Base-by-base conservation (phyloP, 2,329 filamentous ascomycete genomes). In the Colletotrichum sp. region DNA sequence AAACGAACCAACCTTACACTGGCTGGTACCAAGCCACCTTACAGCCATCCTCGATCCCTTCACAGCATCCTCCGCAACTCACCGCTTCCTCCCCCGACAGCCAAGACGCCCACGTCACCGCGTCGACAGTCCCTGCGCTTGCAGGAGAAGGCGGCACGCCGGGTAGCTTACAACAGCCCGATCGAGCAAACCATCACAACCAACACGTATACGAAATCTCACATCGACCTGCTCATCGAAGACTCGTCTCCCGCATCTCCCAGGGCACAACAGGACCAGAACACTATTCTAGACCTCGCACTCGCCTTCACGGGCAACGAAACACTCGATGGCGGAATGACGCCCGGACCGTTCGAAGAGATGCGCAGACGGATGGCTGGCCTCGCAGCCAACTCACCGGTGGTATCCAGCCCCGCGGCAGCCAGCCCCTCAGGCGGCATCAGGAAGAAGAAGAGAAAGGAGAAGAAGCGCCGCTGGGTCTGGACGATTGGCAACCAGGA, bases 11-110 rank as follows among this genome's bases (percentile, higher is more conserved):
- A 84, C 10, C 81, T 85, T 18, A 80, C 83, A 1, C 69, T 72
- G 24, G 32, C 78, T 13, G 74, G 76, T 24, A 67, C 78, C 39
- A 85, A 85, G 28, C 84, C 88, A 5, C 92, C 92, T 3, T 93
- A 94, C 79, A 89, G 86, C 3, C 91, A 91, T 77, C 89, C 92
- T 39, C 88, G 88, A 72, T 86, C 87, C 57, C 88, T 93, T 12
- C 92, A 90, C 81, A 93, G 91, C 82, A 94, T 94, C 79, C 87
- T 94, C 26, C 90, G 92, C 69, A 94, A 94, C 85, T 94, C 92
- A 6, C 92, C 92, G 21, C 86, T 93, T 8, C 90, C 91, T 24
- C 89, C 90, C 1, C 83, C 86, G 5, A 89, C 84, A 24, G 86
- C 89, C 4, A 84, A 85, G 36, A 88, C 89, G 10, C 89, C 90